Percentiles rank a stretch among this genome's conserved stretches.
Conservation (phyloP, 2,329 filamentous ascomycete genomes). For the Colletotrichum chrysophilum region DNA sequence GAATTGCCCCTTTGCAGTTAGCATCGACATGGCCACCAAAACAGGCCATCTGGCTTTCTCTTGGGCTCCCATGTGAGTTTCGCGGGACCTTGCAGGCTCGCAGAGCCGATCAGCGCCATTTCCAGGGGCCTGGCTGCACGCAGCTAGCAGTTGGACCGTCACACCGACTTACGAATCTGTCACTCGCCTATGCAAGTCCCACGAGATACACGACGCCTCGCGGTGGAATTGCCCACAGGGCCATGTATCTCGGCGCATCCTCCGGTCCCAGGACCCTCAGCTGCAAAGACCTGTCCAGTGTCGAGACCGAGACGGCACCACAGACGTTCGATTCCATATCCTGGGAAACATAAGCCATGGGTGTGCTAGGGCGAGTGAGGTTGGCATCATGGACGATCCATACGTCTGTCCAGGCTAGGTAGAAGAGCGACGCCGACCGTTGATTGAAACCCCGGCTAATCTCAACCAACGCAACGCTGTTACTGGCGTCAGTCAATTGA, state of each 20-base stretch:
- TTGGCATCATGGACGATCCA: not conserved
- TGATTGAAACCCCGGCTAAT: not conserved
- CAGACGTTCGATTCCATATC: not conserved
- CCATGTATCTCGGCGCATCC: not conserved
- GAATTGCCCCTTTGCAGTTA: not conserved
- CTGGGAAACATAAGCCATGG: not conserved
- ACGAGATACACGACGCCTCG: not conserved
- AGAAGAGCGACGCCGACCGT: not conserved
- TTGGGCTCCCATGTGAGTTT: slow-evolving; percentile 4
- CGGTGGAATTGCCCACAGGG: not conserved
- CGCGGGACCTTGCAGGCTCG: slow-evolving; percentile 18
- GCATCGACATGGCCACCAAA: slow-evolving; percentile 3
- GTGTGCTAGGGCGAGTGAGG: not conserved
- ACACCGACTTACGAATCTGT: slow-evolving; percentile 19
- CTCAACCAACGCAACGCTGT: not conserved
- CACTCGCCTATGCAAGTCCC: slow-evolving; percentile 11
- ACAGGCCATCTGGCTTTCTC: slow-evolving; percentile 9
- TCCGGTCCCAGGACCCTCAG: not conserved
- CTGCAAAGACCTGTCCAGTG: not conserved
- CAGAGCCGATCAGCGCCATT: slow-evolving; percentile 5
- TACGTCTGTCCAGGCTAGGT: not conserved
- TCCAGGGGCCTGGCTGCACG: not conserved
- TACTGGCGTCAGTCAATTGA: not conserved
- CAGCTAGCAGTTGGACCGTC: slow-evolving; percentile 13
- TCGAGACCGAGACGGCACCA: not conserved